Conservation (phyloP, 495 filamentous ascomycete species). For the Daldinia loculata region DNA sequence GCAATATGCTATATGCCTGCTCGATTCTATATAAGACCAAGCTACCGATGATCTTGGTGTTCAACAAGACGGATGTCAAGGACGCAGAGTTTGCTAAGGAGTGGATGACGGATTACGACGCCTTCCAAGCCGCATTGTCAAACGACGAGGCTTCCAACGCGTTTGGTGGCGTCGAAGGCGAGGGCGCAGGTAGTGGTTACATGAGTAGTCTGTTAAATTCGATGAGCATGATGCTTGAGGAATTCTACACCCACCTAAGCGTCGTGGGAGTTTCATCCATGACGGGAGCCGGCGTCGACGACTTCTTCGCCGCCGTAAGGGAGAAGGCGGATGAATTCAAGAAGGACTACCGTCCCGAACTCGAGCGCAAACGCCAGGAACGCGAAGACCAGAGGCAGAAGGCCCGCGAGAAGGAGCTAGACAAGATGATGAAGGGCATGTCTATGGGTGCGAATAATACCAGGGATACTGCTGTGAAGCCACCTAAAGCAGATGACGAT, state of each 20-base stretch:
- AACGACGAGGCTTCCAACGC: conserved; percentile 79
- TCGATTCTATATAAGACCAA: conserved; percentile 98
- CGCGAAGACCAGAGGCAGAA: conserved; percentile 76
- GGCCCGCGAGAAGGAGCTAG: conserved; percentile 78
- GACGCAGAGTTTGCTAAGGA: conserved; percentile 92
- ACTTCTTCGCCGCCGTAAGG: conserved; percentile 89
- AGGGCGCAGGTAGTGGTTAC: conserved; percentile 80
- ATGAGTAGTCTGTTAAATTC: conserved; percentile 96
- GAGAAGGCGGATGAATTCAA: conserved; percentile 90
- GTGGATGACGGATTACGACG: conserved; percentile 99
- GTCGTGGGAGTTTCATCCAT: conserved; percentile 93
- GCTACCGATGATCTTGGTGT: conserved; percentile 96
- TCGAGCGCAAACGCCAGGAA: conserved; percentile 79
- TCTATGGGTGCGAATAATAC: conserved; percentile 60
- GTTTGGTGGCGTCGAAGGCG: conserved; percentile 78
- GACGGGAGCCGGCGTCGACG: conserved; percentile 88
- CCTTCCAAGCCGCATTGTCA: conserved; percentile 86
- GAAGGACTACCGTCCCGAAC: conserved; percentile 89
- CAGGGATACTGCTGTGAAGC: conserved; percentile 38
- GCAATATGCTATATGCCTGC: conserved; percentile 99
- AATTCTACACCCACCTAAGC: conserved; percentile 93
- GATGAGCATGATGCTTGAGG: conserved; percentile 97
- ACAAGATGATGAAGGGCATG: conserved; percentile 96
- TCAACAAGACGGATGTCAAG: conserved; percentile 97
- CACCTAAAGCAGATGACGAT: conserved; percentile 59